Conservation (phyloP, 495 filamentous ascomycete genomes). For the Amorphotheca resinae region DNA sequence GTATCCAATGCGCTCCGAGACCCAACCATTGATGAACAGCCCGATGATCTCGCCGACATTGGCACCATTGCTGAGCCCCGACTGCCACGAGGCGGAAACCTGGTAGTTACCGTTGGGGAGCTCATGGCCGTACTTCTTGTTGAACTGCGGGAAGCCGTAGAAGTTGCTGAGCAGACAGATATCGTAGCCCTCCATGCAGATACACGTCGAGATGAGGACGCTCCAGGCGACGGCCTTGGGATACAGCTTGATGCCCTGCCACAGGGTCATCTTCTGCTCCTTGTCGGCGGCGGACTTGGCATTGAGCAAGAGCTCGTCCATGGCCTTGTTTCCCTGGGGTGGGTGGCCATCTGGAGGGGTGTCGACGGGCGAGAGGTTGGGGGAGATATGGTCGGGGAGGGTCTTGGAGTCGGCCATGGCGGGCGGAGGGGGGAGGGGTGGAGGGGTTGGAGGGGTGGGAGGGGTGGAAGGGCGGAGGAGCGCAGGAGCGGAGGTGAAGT, state of each 20-base stretch:
- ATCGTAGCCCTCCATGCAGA: constrained; percentile 56
- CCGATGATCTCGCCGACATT: constrained; percentile 73
- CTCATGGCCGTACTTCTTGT: constrained; percentile 52
- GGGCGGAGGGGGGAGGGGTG: too few relatives aligned
- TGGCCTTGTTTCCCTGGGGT: too few relatives aligned
- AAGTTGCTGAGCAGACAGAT: constrained; percentile 47
- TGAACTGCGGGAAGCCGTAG: constrained; percentile 46
- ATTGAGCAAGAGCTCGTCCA: constrained; percentile 30
- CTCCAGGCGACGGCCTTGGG: constrained; percentile 48
- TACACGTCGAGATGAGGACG: constrained; percentile 46
- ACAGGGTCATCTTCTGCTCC: constrained; percentile 42
- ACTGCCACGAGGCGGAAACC: constrained; percentile 62
- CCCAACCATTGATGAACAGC: constrained; percentile 61
- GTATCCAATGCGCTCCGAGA: constrained; percentile 66
- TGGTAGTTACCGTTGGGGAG: constrained; percentile 47
- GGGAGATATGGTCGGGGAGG: too few relatives aligned
- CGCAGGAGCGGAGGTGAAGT: too few relatives aligned
- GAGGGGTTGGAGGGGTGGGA: too few relatives aligned
- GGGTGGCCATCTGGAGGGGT: too few relatives aligned
- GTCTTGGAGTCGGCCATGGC: too few relatives aligned
- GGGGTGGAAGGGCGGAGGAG: too few relatives aligned
- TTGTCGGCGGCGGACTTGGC: constrained; percentile 36
- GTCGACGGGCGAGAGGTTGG: too few relatives aligned
- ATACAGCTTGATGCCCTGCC: constrained; percentile 39
- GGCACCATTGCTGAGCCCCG: constrained; percentile 53